Evolutionary conservation across 2,329 filamentous ascomycete species (phyloP).

Genomic region (Phoma sp.): DNA sequence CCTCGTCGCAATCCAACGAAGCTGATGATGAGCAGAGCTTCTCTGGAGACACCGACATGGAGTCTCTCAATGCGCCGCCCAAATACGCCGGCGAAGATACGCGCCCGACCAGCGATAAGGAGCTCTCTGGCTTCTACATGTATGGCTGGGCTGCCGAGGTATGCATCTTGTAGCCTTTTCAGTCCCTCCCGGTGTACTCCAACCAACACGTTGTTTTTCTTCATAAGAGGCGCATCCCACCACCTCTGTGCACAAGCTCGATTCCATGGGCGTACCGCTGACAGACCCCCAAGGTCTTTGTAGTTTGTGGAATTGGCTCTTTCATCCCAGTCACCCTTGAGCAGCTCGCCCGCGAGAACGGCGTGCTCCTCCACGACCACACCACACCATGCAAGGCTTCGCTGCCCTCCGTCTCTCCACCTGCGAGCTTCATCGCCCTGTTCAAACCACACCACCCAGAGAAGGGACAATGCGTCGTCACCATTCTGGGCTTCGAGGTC

Average conservation of each 20-base stretch:
- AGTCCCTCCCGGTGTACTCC: not conserved
- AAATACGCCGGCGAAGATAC: conserved; percentile 85
- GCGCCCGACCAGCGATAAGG: conserved; percentile 83
- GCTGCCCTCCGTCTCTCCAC: conserved; percentile 56
- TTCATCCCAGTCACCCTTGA: conserved; percentile 97
- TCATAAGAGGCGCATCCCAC: not conserved
- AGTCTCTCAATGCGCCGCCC: conserved; percentile 45
- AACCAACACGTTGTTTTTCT: not conserved
- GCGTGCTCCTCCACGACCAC: conserved; percentile 80
- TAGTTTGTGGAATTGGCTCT: conserved; percentile 82
- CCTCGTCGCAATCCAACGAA: conserved; percentile 49
- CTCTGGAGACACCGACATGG: conserved; percentile 42
- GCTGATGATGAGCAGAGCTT: conserved; percentile 53
- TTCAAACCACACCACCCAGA: conserved; percentile 34
- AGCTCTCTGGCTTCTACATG: conserved; percentile 92
- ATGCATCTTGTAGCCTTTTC: conserved; percentile 1
- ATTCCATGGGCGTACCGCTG: conserved; percentile 5
- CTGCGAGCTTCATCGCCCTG: conserved; percentile 26
- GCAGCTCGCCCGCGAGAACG: conserved; percentile 89
- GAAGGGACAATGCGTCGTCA: conserved; percentile 75
- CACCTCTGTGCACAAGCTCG: not conserved
- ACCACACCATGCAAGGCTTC: conserved; percentile 75
- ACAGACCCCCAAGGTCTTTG: conserved; percentile 68
- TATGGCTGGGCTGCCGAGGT: conserved; percentile 93
- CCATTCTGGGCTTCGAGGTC: conserved; percentile 81